Evolutionary conservation across 345 rosid species (phyloP), one percentile per base, ranked within the genome.

Genomic region (rapeseed (Brassica napus)): DNA sequence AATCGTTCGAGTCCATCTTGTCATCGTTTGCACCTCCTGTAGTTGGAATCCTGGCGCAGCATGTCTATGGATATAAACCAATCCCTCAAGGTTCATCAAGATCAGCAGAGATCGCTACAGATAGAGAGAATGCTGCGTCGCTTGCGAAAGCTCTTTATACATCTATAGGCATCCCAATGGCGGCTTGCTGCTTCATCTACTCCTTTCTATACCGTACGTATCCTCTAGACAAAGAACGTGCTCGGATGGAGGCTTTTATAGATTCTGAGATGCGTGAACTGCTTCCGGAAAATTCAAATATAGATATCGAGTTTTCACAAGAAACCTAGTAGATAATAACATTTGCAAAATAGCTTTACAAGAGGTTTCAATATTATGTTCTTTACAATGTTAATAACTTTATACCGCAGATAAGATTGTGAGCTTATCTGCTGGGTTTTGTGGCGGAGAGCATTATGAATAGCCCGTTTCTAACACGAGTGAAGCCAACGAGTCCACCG

Each of bases 1-100:
- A 88, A 52, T 92, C 94, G 3, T 88, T 94, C 44, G 97, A 92
- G 84, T 87, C 98, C 3, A 62, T 92, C 35, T 85, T 92, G 30
- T 84, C 98, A 62, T 92, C 93, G 4, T 94, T 94, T 66, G 94
- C 98, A 69, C 98, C 97, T 32, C 98, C 97, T 9, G 24, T 87
- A 8, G 94, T 92, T 35, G 97, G 98, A 68, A 83, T 94, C 62
- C 71, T 94, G 61, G 96, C 97, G 5, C 97, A 90, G 67, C 89
- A 85, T 84, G 89, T 88, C 8, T 94, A 89, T 31, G 97, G 98
- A 9, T 92, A 89, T 73, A 92, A 84, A 77, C 97, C 92, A 11
- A 52, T 85, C 65, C 91, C 89, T 6, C 61, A 83, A 72, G 89
- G 88, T n/a, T 87, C 92, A 49, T 71, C 69, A 8, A 69, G 54